Base-by-base conservation (phyloP, 2,329 filamentous ascomycete species). In the Colletotrichum lupini region DNA sequence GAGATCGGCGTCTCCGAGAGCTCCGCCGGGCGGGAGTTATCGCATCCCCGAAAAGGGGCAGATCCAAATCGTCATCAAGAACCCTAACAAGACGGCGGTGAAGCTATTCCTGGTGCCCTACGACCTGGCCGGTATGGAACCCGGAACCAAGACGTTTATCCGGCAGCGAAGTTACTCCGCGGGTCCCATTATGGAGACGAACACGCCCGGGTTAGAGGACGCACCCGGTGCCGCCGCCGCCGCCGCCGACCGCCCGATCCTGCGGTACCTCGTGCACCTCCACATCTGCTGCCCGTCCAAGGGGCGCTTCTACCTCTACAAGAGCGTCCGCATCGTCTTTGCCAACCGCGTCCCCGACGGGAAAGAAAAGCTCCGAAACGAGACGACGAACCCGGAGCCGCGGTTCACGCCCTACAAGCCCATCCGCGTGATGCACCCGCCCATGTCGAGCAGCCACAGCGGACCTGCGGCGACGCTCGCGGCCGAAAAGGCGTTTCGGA, bases 71-170 rank as follows among this genome's bases (percentile, higher is more conserved):
- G 93, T 99, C 74, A 94, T 99, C 81, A 98, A 98, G 81, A 99
- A 98, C 78, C 96, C 95, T 19, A 98, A 98, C 84, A 98, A 98
- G 81, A 98, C 97, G 4, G 97, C 97, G 1, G 96, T 98, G 67
- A 98, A 99, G 82, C 87, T 99, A 0, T 98, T 98, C 77, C 87
- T 98, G 28, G 91, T 99, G 3, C 97, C 96, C 0, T 99, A 98
- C 77, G 95, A 98, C 80, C 86, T 99, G 1, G 89, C 91, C 1
- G 96, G 95, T 64, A 99, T 99, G 96, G 93, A 97, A 74, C 90
- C 95, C 0, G 95, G 95, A 0, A 97, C 95, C 19, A 98, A 98
- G 82, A 99, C 97, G 0, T 98, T 98, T 77, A 93, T 99, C 74
- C 91, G 97, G 35, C 97, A 99, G 83, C 92, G 97, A 73, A 97